Evolutionary conservation across 495 filamentous ascomycete species (phyloP), one percentile per base, ranked within the genome.

Genomic region (Tuber brumale): DNA sequence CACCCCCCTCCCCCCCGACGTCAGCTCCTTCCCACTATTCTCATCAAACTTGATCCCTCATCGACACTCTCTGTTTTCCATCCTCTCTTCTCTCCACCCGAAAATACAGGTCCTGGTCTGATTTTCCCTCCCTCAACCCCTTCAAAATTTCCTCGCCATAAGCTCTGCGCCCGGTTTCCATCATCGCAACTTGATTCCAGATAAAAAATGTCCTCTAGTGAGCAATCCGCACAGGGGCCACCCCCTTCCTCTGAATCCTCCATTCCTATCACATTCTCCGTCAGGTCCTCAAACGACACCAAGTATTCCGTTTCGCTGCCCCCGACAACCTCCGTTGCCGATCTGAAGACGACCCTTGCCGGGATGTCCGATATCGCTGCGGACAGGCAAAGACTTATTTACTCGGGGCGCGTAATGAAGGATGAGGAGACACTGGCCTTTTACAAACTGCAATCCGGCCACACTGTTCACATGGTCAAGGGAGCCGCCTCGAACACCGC

Each of bases 401-500:
- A 98, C 85, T 97, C 95, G 10, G 96, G 96, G 42, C 90, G 94
- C 76, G 94, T 99, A 35, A 88, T 99, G 85, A 99, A 97, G 85
- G 93, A 99, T 82, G 89, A 89, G 61, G 94, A 98, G 77, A 91
- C 92, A 0, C 84, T 99, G 69, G 89, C 87, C 73, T 88, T 89
- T 39, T 97, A 96, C 85, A 99, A 97, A 85, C 93, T 99, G 84
- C 97, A 97, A 85, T 89, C 93, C 74, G 92, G 93, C n/a, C 93
- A 97, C 82, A 97, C 95, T 14, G 89, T 98, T 76, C 96, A 99
- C 84, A 87, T 99, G 81, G 96, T 99, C 74, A 97, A 96, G 85
- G 93, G 93, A 80, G 96, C 96, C 44, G 91, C 91, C 39, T 98
- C 95, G 87, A 97, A 97, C 83, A 84, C 89, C 42, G 85, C 87